Evolutionary conservation across 805 yeast genomes (phyloP).

Genomic region (Yarrowia sp.): DNA sequence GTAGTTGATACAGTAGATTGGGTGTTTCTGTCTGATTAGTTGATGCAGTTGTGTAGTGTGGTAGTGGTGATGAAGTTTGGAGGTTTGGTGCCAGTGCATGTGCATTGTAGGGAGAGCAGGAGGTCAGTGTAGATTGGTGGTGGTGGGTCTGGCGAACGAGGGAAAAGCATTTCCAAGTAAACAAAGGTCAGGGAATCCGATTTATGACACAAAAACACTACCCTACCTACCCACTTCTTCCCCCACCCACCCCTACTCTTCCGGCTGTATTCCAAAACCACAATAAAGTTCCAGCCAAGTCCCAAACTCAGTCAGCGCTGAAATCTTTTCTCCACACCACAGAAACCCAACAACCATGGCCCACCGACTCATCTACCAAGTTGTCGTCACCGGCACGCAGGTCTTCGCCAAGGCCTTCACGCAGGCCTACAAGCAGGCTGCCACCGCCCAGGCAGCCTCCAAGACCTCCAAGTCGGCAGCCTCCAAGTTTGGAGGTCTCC

Average conservation of each 20-base stretch:
- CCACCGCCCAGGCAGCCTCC: conserved; percentile 77
- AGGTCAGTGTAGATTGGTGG: not conserved
- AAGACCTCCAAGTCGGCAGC: conserved; percentile 48
- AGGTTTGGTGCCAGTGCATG: conserved; percentile 1
- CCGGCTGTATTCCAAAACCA: too few relatives aligned
- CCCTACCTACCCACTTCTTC: not conserved
- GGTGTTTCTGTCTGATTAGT: not conserved
- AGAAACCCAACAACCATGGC: conserved; percentile 53
- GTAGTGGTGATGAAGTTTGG: conserved; percentile 20
- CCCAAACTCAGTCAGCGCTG: not conserved
- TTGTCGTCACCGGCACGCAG: conserved; percentile 88
- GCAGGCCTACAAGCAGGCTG: conserved; percentile 96
- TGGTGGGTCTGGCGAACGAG: too few relatives aligned
- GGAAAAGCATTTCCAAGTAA: not conserved
- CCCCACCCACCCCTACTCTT: not conserved
- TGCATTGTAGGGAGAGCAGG: not conserved
- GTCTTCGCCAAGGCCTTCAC: conserved; percentile 94
- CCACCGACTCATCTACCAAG: conserved; percentile 85
- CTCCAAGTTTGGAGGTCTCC: conserved; percentile 65
- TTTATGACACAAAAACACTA: not conserved
- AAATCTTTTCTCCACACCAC: conserved; percentile 18
- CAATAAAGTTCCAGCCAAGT: not conserved
- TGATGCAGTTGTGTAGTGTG: not conserved
- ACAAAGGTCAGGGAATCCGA: not conserved
- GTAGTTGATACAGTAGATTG: not conserved